Base-by-base conservation (phyloP, 345 rosid species). In the Raphanus raphanistrum region DNA sequence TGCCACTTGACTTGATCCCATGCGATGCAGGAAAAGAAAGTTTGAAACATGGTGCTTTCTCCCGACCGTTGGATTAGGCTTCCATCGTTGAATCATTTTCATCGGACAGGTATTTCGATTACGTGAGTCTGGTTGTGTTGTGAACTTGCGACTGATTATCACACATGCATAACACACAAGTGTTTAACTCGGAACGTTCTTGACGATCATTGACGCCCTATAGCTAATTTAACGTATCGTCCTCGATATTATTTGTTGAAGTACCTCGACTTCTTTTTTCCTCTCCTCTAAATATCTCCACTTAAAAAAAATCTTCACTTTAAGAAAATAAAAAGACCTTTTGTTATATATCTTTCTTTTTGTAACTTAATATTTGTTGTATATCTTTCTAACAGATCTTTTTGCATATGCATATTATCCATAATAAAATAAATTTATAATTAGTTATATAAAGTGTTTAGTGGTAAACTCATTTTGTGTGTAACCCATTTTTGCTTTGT, bases 1-100 rank as follows among this genome's bases (percentile, higher is more conserved):
- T 50, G 70, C 78, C 58, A 62, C 78, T 79, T 35, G 78, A 61
- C 58, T 57, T 48, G 31, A 72, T 66, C 81, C 29, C 15, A 15
- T 72, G 68, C 29, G 17, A 78, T 12, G 77, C 77, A 59, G 26
- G 55, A 27, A 13, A 59, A 6, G 13, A 4, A 10, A 71, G 10
- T 25, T 5, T 45, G 52, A 12, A 12, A 59, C 25, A 5, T 38
- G 32, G 38, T 21, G 32, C 60, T n/a, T 3, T 50, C 55, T 50
- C 16, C 21, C n/a, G 26, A 78, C 61, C 72, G 68, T 66, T 71
- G 67, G 72, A 77, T 77, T 31, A 4, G 27, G 17, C n/a, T 12
- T 61, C 28, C 27, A 2, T 17, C 27, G 61, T 67, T 60, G 12
- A 5, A 41, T 36, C 1, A 13, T 13, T 48, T 61, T 27, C 33